phyloP scores from a whole-genome alignment of 208 protist genomes.

The Trypanosoma lewisi region DNA sequence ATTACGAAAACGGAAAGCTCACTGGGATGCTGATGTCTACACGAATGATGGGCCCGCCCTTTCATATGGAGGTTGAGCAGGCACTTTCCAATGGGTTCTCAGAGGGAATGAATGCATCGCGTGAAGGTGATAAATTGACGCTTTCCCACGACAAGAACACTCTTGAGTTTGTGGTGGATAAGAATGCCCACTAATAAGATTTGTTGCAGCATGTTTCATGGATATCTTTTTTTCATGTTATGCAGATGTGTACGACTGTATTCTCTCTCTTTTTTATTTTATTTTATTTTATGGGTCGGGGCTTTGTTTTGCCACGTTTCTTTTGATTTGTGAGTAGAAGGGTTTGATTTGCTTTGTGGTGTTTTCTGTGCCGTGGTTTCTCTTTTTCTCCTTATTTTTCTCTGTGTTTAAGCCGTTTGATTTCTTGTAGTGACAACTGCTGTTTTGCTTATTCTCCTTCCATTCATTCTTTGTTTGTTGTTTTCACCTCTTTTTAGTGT shows the following conservation, averaged over 20 bases:
- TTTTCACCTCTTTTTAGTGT: background rate
- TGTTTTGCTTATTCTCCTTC: constrained; percentile 12
- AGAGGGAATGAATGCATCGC: constrained; percentile 31
- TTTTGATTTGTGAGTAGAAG: too few species aligned
- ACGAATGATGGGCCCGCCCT: constrained; percentile 31
- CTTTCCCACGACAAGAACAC: constrained; percentile 29
- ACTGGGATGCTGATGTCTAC: constrained; percentile 43
- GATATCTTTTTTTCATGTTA: background rate
- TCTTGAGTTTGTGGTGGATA: constrained; percentile 26
- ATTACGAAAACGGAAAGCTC: constrained; percentile 30
- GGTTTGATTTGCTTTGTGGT: too few species aligned
- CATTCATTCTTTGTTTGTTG: constrained; percentile 11
- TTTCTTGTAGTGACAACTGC: background rate
- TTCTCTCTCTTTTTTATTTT: background rate
- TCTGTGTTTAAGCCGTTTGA: background rate
- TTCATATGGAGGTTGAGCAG: constrained; percentile 42
- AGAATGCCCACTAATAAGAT: constrained; percentile 3
- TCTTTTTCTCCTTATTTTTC: too few species aligned
- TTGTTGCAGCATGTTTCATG: background rate
- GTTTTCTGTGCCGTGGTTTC: too few species aligned
- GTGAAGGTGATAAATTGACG: constrained; percentile 29
- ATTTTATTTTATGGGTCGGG: background rate
- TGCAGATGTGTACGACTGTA: background rate
- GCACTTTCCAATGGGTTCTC: constrained; percentile 31
- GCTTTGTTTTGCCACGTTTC: too few species aligned